phyloP scores from a whole-genome alignment of 2,329 filamentous ascomycete genomes.

The Fusarium keratoplasticum region DNA sequence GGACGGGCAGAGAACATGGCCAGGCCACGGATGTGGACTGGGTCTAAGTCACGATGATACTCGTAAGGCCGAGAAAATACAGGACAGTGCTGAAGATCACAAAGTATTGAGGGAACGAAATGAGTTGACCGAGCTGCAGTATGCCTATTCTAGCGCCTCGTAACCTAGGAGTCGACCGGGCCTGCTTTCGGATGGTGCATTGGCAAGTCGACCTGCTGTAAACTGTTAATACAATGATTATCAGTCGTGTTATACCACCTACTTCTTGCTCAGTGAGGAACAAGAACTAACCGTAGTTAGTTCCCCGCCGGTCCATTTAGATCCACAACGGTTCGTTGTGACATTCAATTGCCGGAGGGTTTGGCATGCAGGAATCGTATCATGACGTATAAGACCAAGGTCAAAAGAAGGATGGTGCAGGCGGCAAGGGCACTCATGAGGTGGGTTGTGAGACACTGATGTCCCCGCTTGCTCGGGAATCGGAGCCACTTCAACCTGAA shows the following conservation, averaged over 20 bases:
- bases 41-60: neutral
- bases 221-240: neutral
- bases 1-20: neutral
- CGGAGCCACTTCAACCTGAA: neutral
- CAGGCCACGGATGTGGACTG: neutral
- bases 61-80: neutral
- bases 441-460: neutral
- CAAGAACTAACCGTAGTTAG: neutral
- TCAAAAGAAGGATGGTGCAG: neutral
- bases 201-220: neutral
- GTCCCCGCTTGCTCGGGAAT: neutral
- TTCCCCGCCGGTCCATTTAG: neutral
- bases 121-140: neutral
- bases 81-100: neutral
- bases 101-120: neutral
- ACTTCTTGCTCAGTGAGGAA: neutral
- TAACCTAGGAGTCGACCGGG: neutral
- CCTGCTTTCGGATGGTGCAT: neutral
- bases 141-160: neutral
- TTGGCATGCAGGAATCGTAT: neutral
- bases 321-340: neutral
- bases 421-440: neutral
- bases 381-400: neutral
- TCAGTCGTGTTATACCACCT: neutral
- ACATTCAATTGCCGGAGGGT: neutral